Evolutionary conservation across 2,329 filamentous ascomycete genomes (phyloP).

Genomic region (Ophiocordyceps camponoti-floridani): DNA sequence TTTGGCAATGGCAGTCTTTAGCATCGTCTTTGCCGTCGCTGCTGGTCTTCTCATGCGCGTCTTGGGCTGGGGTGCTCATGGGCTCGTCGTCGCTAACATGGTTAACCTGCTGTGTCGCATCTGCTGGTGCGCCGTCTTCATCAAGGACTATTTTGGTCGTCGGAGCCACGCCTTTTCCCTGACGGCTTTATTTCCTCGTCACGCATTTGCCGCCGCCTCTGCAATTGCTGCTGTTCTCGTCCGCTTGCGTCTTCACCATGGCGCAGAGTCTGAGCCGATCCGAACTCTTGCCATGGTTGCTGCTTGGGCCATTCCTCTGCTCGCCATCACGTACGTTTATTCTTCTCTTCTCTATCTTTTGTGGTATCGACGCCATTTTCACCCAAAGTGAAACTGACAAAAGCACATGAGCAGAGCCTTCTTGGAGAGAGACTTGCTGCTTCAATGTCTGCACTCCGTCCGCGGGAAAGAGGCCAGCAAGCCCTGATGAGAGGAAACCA

Average conservation of each 20-base stretch:
- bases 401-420: slow-evolving; percentile 22
- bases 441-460: slow-evolving; percentile 29
- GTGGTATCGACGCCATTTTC: background rate
- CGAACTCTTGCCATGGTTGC: slow-evolving; percentile 26
- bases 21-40: slow-evolving; percentile 52
- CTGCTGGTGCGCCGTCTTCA: slow-evolving; percentile 60
- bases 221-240: slow-evolving; percentile 10
- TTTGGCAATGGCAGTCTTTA: slow-evolving; percentile 71
- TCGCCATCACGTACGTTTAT: slow-evolving; percentile 39
- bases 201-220: slow-evolving; percentile 10
- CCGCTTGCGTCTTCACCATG: slow-evolving; percentile 8
- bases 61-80: slow-evolving; percentile 52
- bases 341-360: background rate
- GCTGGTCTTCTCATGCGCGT: slow-evolving; percentile 62
- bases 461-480: slow-evolving; percentile 13
- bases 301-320: slow-evolving; percentile 30
- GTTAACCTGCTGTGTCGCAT: slow-evolving; percentile 84
- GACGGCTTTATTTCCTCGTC: slow-evolving; percentile 10
- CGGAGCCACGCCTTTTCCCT: slow-evolving; percentile 18
- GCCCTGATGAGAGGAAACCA: slow-evolving; percentile 7
- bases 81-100: slow-evolving; percentile 71
- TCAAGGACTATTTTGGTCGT: slow-evolving; percentile 40
- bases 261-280: slow-evolving; percentile 10
- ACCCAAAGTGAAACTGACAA: background rate
- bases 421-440: slow-evolving; percentile 35